Evolutionary conservation across 345 rosid species (phyloP).

Genomic region (Hypericum androsaemum): DNA sequence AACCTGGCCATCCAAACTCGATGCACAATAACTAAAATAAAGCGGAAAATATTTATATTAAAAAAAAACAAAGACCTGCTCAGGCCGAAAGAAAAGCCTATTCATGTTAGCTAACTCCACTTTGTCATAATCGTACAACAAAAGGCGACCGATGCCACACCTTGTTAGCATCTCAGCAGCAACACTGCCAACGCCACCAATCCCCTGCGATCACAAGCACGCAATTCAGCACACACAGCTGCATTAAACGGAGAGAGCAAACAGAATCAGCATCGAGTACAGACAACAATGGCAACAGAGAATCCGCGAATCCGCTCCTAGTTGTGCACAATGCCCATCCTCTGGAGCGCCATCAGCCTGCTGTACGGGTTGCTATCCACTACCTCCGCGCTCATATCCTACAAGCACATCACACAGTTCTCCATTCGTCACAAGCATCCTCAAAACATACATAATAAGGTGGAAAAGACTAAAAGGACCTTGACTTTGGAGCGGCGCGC

Average conservation of each 20-base stretch:
- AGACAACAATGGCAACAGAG: slow-evolving; percentile 93
- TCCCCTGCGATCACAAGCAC: slow-evolving; percentile 42
- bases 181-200: slow-evolving; percentile 99
- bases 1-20: slow-evolving; percentile 14
- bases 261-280: slow-evolving; percentile 33
- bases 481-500: slow-evolving; percentile 66
- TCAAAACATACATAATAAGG: background rate
- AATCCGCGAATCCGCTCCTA: slow-evolving; percentile 79
- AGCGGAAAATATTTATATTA: slow-evolving; percentile 1
- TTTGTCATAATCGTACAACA: slow-evolving; percentile 89
- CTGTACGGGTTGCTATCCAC: slow-evolving; percentile 96
- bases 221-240: background rate
- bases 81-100: slow-evolving; percentile 88
- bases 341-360: slow-evolving; percentile 98
- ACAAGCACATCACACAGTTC: background rate
- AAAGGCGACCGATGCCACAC: slow-evolving; percentile 93
- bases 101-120: slow-evolving; percentile 99
- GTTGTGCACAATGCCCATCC: slow-evolving; percentile 91
- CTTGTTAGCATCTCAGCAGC: slow-evolving; percentile 98
- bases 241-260: background rate
- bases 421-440: background rate
- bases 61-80: slow-evolving; percentile 47
- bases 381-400: slow-evolving; percentile 96
- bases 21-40: background rate
- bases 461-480: slow-evolving; percentile 22